phyloP scores from a whole-genome alignment of 1,284 basidiomycete species.

The Sporisorium iseilematis-ciliati region DNA sequence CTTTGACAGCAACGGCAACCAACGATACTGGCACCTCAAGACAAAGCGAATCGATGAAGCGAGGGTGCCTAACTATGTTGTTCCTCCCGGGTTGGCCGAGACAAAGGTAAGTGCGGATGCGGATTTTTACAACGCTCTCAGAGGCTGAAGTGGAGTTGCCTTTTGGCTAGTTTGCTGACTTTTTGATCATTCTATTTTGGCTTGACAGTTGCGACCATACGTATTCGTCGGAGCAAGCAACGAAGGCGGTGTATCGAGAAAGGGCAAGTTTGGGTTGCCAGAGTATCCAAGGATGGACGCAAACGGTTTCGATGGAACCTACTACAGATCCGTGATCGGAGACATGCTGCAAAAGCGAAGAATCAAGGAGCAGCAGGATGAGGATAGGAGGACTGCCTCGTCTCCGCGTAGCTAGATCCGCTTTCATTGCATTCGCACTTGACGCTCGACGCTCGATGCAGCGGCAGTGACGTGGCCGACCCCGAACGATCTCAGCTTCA shows the following conservation, averaged over 20 bases:
- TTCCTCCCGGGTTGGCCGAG: conserved; percentile 65
- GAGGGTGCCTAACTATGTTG: conserved; percentile 60
- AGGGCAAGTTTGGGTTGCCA: conserved; percentile 55
- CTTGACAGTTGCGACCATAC: conserved; percentile 57
- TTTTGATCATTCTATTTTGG: background rate
- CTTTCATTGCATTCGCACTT: background rate
- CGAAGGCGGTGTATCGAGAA: conserved; percentile 55
- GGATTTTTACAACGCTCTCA: background rate
- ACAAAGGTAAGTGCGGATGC: conserved; percentile 48
- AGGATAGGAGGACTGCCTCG: conserved; percentile 29
- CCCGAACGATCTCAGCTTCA: no score
- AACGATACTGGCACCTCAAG: conserved; percentile 61
- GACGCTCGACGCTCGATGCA: background rate
- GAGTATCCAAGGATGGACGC: conserved; percentile 60
- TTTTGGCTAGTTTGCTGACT: conserved; percentile 3
- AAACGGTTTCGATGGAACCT: conserved; percentile 59
- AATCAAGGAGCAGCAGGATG: conserved; percentile 47
- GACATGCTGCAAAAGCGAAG: conserved; percentile 53
- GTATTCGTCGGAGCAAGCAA: conserved; percentile 53
- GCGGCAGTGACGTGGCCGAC: background rate
- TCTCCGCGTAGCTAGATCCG: conserved; percentile 8
- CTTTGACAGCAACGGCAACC: conserved; percentile 53
- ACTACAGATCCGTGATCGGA: conserved; percentile 59
- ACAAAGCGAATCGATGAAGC: conserved; percentile 63
- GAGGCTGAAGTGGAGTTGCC: background rate